phyloP scores from a whole-genome alignment of 169 alveolate genomes.

The Miamiensis avidus region DNA sequence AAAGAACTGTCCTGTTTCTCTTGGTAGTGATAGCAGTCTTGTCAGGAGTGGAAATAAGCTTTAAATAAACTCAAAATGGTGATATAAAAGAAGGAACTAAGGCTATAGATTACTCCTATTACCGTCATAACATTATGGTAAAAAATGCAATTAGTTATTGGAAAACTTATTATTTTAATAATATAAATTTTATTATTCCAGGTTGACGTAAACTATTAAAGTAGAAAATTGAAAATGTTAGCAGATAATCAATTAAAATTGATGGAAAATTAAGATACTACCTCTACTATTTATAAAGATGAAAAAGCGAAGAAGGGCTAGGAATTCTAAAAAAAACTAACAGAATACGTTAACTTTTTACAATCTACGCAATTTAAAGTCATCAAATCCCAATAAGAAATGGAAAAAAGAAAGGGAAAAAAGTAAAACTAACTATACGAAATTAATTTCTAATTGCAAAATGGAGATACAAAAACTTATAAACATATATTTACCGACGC shows the following conservation, averaged over 20 bases:
- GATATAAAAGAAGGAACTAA: slow-evolving; percentile 44
- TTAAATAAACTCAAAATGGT: neutral
- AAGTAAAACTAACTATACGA: neutral
- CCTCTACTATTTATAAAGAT: too few species aligned
- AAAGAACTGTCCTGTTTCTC: slow-evolving; percentile 43
- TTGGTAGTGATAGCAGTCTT: slow-evolving; percentile 24
- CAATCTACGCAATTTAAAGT: slow-evolving; percentile 29
- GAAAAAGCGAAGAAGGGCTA: neutral
- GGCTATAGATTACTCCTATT: slow-evolving; percentile 26
- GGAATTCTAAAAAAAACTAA: neutral
- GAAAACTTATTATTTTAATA: too few species aligned
- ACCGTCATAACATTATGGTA: slow-evolving; percentile 27
- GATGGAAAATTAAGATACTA: too few species aligned
- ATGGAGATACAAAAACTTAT: slow-evolving; percentile 14
- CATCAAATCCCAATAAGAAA: slow-evolving; percentile 29
- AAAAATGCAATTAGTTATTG: neutral
- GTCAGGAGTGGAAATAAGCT: slow-evolving; percentile 17
- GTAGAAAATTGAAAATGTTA: too few species aligned
- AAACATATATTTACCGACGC: slow-evolving; percentile 33
- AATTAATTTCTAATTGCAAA: slow-evolving; percentile 8
- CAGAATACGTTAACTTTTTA: slow-evolving; percentile 17
- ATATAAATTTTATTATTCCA: too few species aligned
- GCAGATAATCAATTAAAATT: too few species aligned
- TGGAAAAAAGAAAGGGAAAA: slow-evolving; percentile 25
- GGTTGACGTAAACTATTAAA: too few species aligned